Evolutionary conservation across 164 flowering plant species (phyloP), one percentile per base, ranked within the genome.

Genomic region (Berberis vulgaris): DNA sequence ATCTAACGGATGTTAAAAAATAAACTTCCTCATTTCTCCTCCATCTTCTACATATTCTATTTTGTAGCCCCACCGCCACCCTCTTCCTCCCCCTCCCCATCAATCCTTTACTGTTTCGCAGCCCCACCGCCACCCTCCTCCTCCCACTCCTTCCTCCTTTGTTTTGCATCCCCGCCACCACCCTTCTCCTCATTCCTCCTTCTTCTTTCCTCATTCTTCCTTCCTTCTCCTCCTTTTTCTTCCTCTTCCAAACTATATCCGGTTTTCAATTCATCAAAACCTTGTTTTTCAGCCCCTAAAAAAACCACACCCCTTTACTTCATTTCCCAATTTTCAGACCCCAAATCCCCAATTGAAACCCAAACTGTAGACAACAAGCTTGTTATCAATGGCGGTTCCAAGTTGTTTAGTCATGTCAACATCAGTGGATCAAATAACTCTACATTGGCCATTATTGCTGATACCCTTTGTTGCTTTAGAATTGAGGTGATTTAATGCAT

Each of bases 381-480:
- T 65, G 57, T 67, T 7, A 60, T 80, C 50, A 54, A 55, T 5
- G 86, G 86, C 5, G 77, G 77, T 3, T 45, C 66, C 42, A 62
- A 61, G 26, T 77, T 78, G 65, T 72, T 82, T 38, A 83, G 83
- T 49, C 83, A 80, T 52, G 81, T 78, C 41, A 4, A 61, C 60
- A 80, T 82, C 46, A 76, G 82, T 59, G 82, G 86, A n/a, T 78
- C 86, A 49, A 82, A 80, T 67, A 82, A 80, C 79, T 71, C 86
- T 11, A 70, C 86, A 6, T 65, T 82, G 3, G 62, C 83, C 0
- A 44, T 82, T 39, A 75, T 82, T 5, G 83, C 86, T 0, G 80
- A 74, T 6, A 70, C 86, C 7, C 80, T 82, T 44, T 80, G 83
- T 59, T 78, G 81, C 65, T 67, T 74, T 2, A 80, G 78, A 78